Evolutionary conservation across 1,284 basidiomycete species (phyloP).

Genomic region (Calocybe gambosa): DNA sequence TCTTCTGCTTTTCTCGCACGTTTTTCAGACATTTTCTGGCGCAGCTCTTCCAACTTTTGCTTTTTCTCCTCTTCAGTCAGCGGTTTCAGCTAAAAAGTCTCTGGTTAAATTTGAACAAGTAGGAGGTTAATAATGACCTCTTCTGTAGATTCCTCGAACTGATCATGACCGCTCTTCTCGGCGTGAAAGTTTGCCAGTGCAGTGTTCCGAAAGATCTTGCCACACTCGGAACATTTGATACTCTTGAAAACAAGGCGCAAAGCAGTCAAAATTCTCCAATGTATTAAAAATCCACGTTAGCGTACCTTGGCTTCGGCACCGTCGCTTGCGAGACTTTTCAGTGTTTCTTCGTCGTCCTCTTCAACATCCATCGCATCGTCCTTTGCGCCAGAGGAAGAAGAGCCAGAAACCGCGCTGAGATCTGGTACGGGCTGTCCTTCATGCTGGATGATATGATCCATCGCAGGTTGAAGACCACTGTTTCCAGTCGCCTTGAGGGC

Average conservation of each 20-base stretch:
- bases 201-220: conserved; percentile 84
- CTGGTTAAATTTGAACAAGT: neutral
- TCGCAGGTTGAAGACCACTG: conserved; percentile 80
- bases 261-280: neutral
- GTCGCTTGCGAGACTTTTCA: conserved; percentile 43
- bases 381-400: conserved; percentile 19
- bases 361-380: conserved; percentile 43
- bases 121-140: conserved; percentile 50
- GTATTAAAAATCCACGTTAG: neutral
- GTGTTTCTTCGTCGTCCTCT: conserved; percentile 69
- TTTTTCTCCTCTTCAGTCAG: conserved; percentile 94
- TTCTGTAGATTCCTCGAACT: conserved; percentile 93
- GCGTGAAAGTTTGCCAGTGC: conserved; percentile 92
- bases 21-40: conserved; percentile 74
- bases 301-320: conserved; percentile 60
- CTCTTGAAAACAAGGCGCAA: conserved; percentile 33
- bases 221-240: conserved; percentile 77
- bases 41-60: conserved; percentile 73
- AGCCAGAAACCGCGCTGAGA: conserved; percentile 27
- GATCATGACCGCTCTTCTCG: conserved; percentile 90
- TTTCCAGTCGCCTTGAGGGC: conserved; percentile 76
- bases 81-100: conserved; percentile 67
- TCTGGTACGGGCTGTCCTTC: conserved; percentile 71
- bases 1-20: conserved; percentile 62
- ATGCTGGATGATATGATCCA: conserved; percentile 83